A percentile compares a stretch with the other conserved stretches of the same genome.
Evolutionary conservation across 78 protist genomes (phyloP).

Genomic region (Thecamonas trahens): DNA sequence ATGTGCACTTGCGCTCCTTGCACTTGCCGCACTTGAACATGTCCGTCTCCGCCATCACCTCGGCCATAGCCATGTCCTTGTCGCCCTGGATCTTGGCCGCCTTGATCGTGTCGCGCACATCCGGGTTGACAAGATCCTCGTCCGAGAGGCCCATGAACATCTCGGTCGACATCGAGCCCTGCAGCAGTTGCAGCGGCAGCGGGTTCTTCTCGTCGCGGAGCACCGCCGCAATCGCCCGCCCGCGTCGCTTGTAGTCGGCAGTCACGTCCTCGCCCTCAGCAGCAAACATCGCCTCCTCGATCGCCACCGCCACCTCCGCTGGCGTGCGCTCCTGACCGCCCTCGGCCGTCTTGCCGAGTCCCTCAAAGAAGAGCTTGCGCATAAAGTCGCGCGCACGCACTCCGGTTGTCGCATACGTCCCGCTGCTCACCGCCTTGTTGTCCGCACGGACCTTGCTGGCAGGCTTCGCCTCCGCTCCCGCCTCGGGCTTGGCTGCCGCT

Average conservation of each 20-base stretch:
- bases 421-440: neutral
- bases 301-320: neutral
- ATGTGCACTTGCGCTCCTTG: slow-evolving; percentile 54
- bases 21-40: slow-evolving; percentile 77
- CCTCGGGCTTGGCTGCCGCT: neutral
- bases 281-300: neutral
- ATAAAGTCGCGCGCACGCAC: neutral
- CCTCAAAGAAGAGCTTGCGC: neutral
- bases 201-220: neutral
- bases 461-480: neutral
- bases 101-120: no score
- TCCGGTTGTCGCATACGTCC: neutral
- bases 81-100: no score
- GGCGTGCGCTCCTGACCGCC: neutral
- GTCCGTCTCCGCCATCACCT: no score
- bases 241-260: neutral
- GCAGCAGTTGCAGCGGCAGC: no score
- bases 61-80: no score
- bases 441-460: neutral
- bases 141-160: no score
- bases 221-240: neutral
- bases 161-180: no score
- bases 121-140: no score
- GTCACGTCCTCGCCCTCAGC: neutral
- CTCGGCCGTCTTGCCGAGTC: neutral